Conservation (phyloP, 768 basidiomycete species). For the Lyophyllum semitale region DNA sequence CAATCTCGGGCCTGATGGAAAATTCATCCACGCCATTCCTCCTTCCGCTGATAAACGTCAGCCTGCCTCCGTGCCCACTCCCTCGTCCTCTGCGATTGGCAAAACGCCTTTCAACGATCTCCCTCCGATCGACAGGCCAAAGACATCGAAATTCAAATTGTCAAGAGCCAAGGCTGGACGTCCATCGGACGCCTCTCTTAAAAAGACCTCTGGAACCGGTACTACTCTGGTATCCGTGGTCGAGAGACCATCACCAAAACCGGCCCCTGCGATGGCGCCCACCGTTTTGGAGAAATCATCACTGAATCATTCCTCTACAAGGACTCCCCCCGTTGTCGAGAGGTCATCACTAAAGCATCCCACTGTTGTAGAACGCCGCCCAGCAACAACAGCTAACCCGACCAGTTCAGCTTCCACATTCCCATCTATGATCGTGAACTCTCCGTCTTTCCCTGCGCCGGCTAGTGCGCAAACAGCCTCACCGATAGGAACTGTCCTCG, state of each 20-base stretch:
- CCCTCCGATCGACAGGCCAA: constrained; percentile 36
- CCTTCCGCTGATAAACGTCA: constrained; percentile 2
- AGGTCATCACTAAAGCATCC: constrained; percentile 36
- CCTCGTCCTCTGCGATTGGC: constrained; percentile 5
- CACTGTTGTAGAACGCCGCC: constrained; percentile 8
- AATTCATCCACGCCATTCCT: constrained; percentile 27
- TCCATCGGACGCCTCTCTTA: constrained; percentile 12
- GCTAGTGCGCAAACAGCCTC: constrained; percentile 6
- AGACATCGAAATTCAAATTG: constrained; percentile 54
- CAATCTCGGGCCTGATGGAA: constrained; percentile 52
- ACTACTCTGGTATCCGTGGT: constrained; percentile 31
- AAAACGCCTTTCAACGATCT: constrained; percentile 12
- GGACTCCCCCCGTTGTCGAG: constrained; percentile 13
- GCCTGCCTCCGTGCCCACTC: neutral
- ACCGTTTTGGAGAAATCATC: constrained; percentile 21
- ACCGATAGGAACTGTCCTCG: neutral
- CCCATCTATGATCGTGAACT: constrained; percentile 37
- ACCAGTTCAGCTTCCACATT: constrained; percentile 12
- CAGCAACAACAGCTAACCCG: neutral
- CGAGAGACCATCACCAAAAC: constrained; percentile 38
- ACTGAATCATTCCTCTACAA: constrained; percentile 26
- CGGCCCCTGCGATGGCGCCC: constrained; percentile 8
- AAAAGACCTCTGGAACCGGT: constrained; percentile 5
- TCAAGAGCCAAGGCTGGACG: constrained; percentile 34
- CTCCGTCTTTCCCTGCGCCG: constrained; percentile 38